phyloP scores from a whole-genome alignment of 129 eudicot species.

The Heracleum sosnowskyi region DNA sequence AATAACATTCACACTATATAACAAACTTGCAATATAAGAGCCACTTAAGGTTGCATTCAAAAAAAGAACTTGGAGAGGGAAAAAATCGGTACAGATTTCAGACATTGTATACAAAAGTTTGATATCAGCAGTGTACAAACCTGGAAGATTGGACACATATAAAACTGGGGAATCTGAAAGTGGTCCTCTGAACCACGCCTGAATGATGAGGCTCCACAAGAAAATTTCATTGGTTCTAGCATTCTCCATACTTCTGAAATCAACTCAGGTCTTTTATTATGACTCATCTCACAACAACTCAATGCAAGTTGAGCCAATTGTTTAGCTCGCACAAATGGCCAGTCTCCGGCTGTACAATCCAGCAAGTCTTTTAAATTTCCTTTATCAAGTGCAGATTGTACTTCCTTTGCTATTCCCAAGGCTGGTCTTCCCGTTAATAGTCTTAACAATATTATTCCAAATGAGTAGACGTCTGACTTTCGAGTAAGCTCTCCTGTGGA shows the following conservation, averaged over 20 bases:
- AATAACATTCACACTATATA: background rate
- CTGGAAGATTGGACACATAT: constrained; percentile 88
- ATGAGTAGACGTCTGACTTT: constrained; percentile 82
- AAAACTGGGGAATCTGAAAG: constrained; percentile 55
- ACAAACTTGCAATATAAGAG: background rate
- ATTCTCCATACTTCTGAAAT: constrained; percentile 77
- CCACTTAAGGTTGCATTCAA: too few species aligned
- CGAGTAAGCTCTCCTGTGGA: constrained; percentile 73
- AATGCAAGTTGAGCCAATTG: constrained; percentile 75
- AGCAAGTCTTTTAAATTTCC: constrained; percentile 51
- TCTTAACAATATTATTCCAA: constrained; percentile 67
- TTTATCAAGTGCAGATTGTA: constrained; percentile 54
- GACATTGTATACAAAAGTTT: background rate
- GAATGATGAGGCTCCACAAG: constrained; percentile 55
- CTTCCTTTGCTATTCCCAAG: constrained; percentile 58
- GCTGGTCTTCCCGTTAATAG: constrained; percentile 75
- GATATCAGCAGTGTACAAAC: constrained; percentile 26
- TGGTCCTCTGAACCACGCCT: constrained; percentile 35
- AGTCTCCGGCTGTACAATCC: constrained; percentile 92
- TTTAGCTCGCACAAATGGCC: constrained; percentile 96
- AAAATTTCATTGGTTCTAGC: constrained; percentile 74
- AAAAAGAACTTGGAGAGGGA: background rate
- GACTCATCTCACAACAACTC: constrained; percentile 57
- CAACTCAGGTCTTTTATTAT: constrained; percentile 66
- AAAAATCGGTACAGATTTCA: background rate